Evolutionary conservation across 2,329 filamentous ascomycete genomes (phyloP).

Genomic region (Madurella mycetomatis): DNA sequence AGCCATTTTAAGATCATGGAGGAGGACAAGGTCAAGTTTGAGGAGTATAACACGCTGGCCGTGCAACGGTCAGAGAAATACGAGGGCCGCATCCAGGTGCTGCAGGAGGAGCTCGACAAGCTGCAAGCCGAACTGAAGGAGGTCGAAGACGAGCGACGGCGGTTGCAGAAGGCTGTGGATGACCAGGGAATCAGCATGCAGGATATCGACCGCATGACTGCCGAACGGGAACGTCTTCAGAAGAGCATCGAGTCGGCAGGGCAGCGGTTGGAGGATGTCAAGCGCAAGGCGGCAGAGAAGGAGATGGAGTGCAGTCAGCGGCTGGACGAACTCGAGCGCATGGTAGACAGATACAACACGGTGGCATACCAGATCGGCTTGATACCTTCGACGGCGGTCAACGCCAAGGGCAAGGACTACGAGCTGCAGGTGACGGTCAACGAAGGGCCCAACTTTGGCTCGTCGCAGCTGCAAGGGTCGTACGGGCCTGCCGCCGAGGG

Average conservation of each 20-base stretch:
- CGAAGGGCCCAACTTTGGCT: slow-evolving; percentile 70
- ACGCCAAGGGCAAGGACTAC: slow-evolving; percentile 79
- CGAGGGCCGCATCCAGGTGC: slow-evolving; percentile 69
- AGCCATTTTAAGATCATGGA: slow-evolving; percentile 90
- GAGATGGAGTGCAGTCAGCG: slow-evolving; percentile 82
- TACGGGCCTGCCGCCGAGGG: slow-evolving; percentile 43
- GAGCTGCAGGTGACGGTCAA: slow-evolving; percentile 82
- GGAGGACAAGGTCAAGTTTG: slow-evolving; percentile 91
- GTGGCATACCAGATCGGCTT: slow-evolving; percentile 89
- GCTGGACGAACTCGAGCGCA: slow-evolving; percentile 86
- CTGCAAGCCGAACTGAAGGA: slow-evolving; percentile 69
- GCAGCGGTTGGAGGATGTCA: slow-evolving; percentile 75
- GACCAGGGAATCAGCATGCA: slow-evolving; percentile 92
- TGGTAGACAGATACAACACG: slow-evolving; percentile 89
- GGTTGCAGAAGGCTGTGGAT: slow-evolving; percentile 81
- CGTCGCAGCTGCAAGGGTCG: slow-evolving; percentile 51
- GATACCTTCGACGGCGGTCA: slow-evolving; percentile 77
- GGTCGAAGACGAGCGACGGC: slow-evolving; percentile 74
- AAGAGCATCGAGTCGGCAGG: slow-evolving; percentile 76
- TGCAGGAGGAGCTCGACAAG: slow-evolving; percentile 85
- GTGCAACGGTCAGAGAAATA: slow-evolving; percentile 85
- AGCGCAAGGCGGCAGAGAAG: slow-evolving; percentile 76
- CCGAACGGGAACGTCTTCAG: slow-evolving; percentile 88
- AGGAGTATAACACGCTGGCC: slow-evolving; percentile 85
- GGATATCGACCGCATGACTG: slow-evolving; percentile 98